A percentile compares a stretch with the other conserved stretches of the same genome.
Conservation (phyloP, 2,329 filamentous ascomycete genomes). For the Diaporthe destruens region DNA sequence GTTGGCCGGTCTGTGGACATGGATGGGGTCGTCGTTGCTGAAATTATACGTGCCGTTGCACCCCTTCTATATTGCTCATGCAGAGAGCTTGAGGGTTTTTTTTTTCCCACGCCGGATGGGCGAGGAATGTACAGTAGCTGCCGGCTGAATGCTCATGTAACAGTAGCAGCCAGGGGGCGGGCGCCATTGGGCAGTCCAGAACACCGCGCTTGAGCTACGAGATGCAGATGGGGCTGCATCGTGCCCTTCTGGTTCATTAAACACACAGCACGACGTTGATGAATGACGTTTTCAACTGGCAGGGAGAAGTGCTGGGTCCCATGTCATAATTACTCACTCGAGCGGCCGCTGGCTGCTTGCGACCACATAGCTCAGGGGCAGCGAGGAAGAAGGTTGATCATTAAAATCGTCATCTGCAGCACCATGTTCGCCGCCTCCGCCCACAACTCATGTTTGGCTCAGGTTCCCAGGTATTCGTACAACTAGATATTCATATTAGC, state of each 20-base stretch:
- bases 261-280: not conserved
- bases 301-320: not conserved
- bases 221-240: not conserved
- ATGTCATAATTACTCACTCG: not conserved
- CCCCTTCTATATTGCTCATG: not conserved
- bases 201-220: not conserved
- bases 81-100: not conserved
- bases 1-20: not conserved
- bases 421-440: no score
- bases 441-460: no score
- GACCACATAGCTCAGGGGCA: not conserved
- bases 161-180: not conserved
- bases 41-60: not conserved
- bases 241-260: not conserved
- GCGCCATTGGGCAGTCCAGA: not conserved
- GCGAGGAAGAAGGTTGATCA: not conserved
- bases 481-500: not conserved
- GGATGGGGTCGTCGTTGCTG: not conserved
- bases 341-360: not conserved
- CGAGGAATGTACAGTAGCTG: not conserved
- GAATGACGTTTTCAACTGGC: not conserved
- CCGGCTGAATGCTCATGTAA: constrained; percentile 19
- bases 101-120: not conserved
- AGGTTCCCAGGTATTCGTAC: not conserved
- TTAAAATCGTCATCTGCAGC: not conserved